Conservation (phyloP, 768 basidiomycete species). For the Infundibulicybe gibba region DNA sequence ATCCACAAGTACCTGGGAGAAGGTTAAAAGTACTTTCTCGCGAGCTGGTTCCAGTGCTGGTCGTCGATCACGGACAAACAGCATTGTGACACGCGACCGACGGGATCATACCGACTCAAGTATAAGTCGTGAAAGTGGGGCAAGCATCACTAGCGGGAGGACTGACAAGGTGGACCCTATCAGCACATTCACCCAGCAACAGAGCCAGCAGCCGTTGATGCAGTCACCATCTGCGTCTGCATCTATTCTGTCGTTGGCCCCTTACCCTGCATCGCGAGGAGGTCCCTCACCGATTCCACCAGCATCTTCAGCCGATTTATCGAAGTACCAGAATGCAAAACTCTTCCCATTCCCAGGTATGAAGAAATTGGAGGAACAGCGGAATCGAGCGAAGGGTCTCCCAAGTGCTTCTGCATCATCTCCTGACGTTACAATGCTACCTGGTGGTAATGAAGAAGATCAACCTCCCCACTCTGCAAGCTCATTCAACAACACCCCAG, state of each 20-base stretch:
- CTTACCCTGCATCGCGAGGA: conserved; percentile 49
- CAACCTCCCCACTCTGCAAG: conserved; percentile 35
- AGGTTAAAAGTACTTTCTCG: conserved; percentile 63
- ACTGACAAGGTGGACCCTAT: conserved; percentile 45
- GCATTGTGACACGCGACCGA: conserved; percentile 62
- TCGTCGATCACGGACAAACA: conserved; percentile 77
- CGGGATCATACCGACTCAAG: conserved; percentile 71
- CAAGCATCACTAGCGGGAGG: conserved; percentile 61
- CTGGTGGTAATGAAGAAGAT: conserved; percentile 46
- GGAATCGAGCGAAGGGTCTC: conserved; percentile 53
- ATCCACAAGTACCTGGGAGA: conserved; percentile 66
- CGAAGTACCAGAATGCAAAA: conserved; percentile 75
- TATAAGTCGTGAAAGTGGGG: conserved; percentile 73
- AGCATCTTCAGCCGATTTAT: conserved; percentile 64
- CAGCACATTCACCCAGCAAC: conserved; percentile 29
- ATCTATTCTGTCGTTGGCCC: conserved; percentile 61
- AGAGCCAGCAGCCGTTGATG: conserved; percentile 41
- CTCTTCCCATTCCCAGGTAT: conserved; percentile 91
- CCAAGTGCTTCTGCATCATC: conserved; percentile 40
- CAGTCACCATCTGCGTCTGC: conserved; percentile 67
- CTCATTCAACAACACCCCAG: conserved; percentile 48
- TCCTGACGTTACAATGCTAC: conserved; percentile 38
- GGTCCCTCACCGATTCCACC: conserved; percentile 78
- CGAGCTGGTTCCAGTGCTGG: conserved; percentile 64
- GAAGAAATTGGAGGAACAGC: conserved; percentile 71